Conservation (phyloP, 345 rosid species). For the Brassica nigra region DNA sequence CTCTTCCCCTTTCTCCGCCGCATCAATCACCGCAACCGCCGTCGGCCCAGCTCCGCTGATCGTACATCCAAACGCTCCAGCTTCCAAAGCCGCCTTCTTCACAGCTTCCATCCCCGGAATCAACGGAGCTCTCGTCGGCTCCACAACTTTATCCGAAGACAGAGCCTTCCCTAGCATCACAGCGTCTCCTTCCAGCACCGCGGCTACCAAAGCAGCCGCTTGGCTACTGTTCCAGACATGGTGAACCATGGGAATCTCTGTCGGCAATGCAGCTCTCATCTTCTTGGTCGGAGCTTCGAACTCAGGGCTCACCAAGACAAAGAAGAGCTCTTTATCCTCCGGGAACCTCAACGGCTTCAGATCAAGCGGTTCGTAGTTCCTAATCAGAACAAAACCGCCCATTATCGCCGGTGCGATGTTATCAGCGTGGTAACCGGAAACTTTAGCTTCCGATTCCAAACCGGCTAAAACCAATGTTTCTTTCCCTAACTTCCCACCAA, state of each 20-base stretch:
- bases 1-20: conserved; percentile 51
- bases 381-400: conserved; percentile 81
- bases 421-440: conserved; percentile 93
- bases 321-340: too few relatives aligned
- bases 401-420: conserved; percentile 88
- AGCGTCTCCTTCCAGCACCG: conserved; percentile 65
- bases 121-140: conserved; percentile 82
- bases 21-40: conserved; percentile 68
- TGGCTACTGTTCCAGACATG: conserved; percentile 94
- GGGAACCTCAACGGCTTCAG: too few relatives aligned
- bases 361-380: conserved; percentile 50
- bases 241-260: conserved; percentile 61
- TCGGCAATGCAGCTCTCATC: too few relatives aligned
- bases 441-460: conserved; percentile 72
- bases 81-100: conserved; percentile 68
- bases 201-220: conserved; percentile 76
- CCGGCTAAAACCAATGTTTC: conserved; percentile 61
- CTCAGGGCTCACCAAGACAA: too few relatives aligned
- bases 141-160: conserved; percentile 75
- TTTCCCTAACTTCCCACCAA: conserved; percentile 49
- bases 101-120: conserved; percentile 93
- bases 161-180: conserved; percentile 67
- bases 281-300: too few relatives aligned
- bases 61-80: conserved; percentile 79
- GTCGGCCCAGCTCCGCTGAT: conserved; percentile 95